Conservation (phyloP, 768 basidiomycete genomes). For the Daedaleopsis nitida region DNA sequence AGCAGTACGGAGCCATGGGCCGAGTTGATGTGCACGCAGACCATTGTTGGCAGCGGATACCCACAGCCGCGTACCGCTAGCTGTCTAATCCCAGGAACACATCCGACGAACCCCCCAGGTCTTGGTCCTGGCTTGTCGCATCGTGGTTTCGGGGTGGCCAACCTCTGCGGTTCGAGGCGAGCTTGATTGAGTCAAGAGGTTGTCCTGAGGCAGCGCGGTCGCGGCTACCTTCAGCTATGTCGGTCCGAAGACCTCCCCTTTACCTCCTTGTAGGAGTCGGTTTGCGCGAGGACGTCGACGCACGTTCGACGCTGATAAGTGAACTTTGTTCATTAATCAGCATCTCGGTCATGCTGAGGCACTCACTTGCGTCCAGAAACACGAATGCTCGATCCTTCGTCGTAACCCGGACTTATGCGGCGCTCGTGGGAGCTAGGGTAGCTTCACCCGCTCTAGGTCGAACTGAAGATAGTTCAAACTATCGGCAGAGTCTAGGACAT, state of each 20-base stretch:
- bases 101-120: neutral
- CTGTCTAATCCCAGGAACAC: neutral
- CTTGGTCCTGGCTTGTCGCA: no score
- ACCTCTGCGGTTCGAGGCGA: neutral
- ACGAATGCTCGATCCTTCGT: no score
- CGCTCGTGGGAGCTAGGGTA: no score
- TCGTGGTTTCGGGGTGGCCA: constrained; percentile 5
- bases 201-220: neutral
- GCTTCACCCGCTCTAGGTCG: no score
- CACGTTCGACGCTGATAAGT: neutral
- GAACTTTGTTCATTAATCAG: no score
- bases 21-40: constrained; percentile 2
- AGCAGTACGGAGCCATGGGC: constrained; percentile 12
- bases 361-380: no score
- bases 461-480: no score
- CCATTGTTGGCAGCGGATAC: constrained; percentile 2
- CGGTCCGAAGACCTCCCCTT: neutral
- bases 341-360: no score
- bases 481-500: no score
- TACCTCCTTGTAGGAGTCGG: no score
- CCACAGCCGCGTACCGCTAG: neutral
- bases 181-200: neutral
- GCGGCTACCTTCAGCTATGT: neutral
- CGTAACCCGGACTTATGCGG: no score
- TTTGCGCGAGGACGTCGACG: neutral